Conservation (phyloP, 768 basidiomycete genomes). For the Chiua virens region DNA sequence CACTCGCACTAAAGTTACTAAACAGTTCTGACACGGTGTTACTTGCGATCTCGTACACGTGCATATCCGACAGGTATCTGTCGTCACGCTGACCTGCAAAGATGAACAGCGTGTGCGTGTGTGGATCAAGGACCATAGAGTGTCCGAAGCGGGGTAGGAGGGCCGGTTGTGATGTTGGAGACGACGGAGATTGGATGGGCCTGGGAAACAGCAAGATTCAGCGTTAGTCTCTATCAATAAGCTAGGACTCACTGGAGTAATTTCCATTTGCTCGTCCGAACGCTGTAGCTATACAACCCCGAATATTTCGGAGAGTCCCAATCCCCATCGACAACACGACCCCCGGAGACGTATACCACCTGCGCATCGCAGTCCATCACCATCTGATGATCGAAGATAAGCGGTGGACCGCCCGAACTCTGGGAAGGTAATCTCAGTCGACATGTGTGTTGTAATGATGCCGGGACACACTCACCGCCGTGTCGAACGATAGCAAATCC, state of each 20-base stretch:
- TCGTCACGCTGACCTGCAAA: slow-evolving; percentile 74
- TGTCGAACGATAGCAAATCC: slow-evolving; percentile 69
- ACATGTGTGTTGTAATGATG: neutral
- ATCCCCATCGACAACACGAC: slow-evolving; percentile 67
- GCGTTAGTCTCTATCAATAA: neutral
- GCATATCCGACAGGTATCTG: slow-evolving; percentile 74
- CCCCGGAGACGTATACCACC: slow-evolving; percentile 75
- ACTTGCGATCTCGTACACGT: slow-evolving; percentile 61
- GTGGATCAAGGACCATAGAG: slow-evolving; percentile 77
- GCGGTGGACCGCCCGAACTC: slow-evolving; percentile 66
- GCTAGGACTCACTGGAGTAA: slow-evolving; percentile 56
- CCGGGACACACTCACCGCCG: slow-evolving; percentile 50
- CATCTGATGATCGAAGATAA: slow-evolving; percentile 83
- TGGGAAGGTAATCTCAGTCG: slow-evolving; percentile 20
- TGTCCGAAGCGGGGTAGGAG: slow-evolving; percentile 72
- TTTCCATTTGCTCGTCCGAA: slow-evolving; percentile 66
- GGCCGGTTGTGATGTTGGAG: slow-evolving; percentile 33
- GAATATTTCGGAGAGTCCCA: slow-evolving; percentile 62
- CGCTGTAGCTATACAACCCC: slow-evolving; percentile 72
- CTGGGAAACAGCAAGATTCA: slow-evolving; percentile 1
- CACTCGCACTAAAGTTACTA: slow-evolving; percentile 56
- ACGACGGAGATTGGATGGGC: slow-evolving; percentile 16
- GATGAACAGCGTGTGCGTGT: slow-evolving; percentile 58
- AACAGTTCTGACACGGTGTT: slow-evolving; percentile 61
- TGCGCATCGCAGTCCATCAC: slow-evolving; percentile 70